Evolutionary conservation across 1,284 basidiomycete species (phyloP).

Genomic region (Termitomyces sp.): DNA sequence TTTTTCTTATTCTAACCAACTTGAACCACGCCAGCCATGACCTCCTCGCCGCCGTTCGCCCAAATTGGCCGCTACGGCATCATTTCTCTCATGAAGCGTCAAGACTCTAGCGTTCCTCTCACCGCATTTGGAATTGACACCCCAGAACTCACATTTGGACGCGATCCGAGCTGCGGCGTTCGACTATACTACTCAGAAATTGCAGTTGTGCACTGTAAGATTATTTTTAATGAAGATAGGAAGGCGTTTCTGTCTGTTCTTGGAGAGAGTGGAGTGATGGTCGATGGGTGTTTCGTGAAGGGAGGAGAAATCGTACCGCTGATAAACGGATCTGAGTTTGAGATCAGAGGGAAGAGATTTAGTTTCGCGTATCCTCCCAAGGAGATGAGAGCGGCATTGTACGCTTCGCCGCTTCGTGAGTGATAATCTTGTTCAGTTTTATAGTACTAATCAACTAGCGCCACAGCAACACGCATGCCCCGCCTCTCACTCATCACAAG

Average conservation of each 20-base stretch:
- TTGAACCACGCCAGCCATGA: not conserved
- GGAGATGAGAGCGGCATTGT: constrained; percentile 52
- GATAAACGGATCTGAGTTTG: constrained; percentile 57
- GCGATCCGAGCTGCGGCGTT: constrained; percentile 56
- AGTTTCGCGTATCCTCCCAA: constrained; percentile 69
- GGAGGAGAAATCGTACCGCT: constrained; percentile 45
- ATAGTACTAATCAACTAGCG: not conserved
- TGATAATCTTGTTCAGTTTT: constrained; percentile 3
- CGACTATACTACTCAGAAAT: constrained; percentile 64
- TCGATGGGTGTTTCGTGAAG: constrained; percentile 59
- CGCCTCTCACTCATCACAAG: constrained; percentile 71
- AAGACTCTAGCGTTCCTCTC: constrained; percentile 35
- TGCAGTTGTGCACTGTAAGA: constrained; percentile 56
- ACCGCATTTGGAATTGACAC: constrained; percentile 70
- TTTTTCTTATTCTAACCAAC: not conserved
- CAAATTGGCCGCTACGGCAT: constrained; percentile 57
- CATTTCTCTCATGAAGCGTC: constrained; percentile 51
- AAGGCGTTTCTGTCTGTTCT: constrained; percentile 64
- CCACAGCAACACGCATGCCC: constrained; percentile 36
- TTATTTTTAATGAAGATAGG: constrained; percentile 62
- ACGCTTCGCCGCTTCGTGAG: constrained; percentile 46
- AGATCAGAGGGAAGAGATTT: constrained; percentile 64
- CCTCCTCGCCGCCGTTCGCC: not conserved
- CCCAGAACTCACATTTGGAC: constrained; percentile 60
- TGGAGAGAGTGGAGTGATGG: constrained; percentile 48